These are phyloP conservation scores for Ophiognomonia clavigignenti-juglandacearum DNA, from an alignment of 2,329 filamentous ascomycete species.

Conservation along the genomic window DNA sequence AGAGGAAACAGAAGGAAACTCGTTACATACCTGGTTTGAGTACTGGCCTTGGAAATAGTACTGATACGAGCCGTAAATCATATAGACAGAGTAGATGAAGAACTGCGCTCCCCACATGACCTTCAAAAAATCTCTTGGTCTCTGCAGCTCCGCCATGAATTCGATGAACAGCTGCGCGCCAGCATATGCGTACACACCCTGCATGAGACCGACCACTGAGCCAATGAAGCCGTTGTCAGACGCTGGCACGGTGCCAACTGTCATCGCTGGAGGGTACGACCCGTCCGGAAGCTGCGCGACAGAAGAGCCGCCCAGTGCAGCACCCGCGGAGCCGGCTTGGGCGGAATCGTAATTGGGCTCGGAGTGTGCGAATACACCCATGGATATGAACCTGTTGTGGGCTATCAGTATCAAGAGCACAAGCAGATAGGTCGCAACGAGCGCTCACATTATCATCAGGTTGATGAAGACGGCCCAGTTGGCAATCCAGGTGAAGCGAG, in stretches of 20 bases:
- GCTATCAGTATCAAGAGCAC: no score
- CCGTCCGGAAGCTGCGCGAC: conserved; percentile 26
- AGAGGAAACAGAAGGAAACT: background rate
- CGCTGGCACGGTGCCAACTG: conserved; percentile 32
- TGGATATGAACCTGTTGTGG: conserved; percentile 48
- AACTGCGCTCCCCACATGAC: conserved; percentile 31
- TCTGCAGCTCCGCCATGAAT: conserved; percentile 44
- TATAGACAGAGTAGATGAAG: conserved; percentile 33
- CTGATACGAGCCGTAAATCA: conserved; percentile 33
- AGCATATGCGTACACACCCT: conserved; percentile 50
- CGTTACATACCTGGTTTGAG: conserved; percentile 10
- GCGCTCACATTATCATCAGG: conserved; percentile 45
- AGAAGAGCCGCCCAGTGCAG: conserved; percentile 20
- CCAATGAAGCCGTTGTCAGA: conserved; percentile 37
- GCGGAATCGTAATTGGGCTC: conserved; percentile 39
- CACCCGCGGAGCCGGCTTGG: conserved; percentile 22
- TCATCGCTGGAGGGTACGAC: conserved; percentile 26
- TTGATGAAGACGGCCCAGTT: conserved; percentile 51
- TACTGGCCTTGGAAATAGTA: conserved; percentile 43
- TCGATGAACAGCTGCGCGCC: conserved; percentile 52
- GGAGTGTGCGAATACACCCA: conserved; percentile 44
- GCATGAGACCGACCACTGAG: conserved; percentile 42
- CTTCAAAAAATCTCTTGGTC: conserved; percentile 36
- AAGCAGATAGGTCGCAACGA: no score
- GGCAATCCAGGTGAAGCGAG: conserved; percentile 47